Evolutionary conservation across 805 yeast genomes (phyloP).

Genomic region (Starmerella sirachaensis): DNA sequence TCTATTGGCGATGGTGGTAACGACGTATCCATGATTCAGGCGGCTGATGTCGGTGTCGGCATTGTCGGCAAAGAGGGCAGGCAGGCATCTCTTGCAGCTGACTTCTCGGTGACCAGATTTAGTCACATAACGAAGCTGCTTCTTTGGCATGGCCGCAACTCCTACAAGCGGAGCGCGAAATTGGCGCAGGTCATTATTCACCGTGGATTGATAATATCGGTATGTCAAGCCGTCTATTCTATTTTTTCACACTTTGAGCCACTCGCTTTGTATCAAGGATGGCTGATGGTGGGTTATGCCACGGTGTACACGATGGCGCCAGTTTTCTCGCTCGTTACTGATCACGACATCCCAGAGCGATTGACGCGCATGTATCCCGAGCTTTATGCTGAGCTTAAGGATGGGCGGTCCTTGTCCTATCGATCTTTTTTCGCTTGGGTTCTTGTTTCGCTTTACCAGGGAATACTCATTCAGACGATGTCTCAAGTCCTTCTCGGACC

Average conservation of each 20-base stretch:
- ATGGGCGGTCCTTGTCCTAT: conserved; percentile 76
- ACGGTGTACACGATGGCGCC: conserved; percentile 98
- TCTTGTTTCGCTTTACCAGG: conserved; percentile 80
- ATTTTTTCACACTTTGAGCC: conserved; percentile 84
- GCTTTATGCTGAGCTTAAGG: conserved; percentile 79
- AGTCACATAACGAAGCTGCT: conserved; percentile 75
- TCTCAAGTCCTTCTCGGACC: conserved; percentile 63
- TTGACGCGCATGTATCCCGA: conserved; percentile 89
- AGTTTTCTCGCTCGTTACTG: conserved; percentile 83
- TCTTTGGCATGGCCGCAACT: conserved; percentile 96
- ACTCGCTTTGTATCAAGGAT: conserved; percentile 85
- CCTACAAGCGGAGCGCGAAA: conserved; percentile 91
- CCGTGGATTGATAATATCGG: conserved; percentile 85
- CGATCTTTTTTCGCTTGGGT: conserved; percentile 88
- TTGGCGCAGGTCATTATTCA: conserved; percentile 93
- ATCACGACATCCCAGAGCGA: conserved; percentile 80
- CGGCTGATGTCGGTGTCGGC: conserved; percentile 98
- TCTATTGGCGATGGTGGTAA: conserved; percentile 99
- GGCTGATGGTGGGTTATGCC: conserved; percentile 97
- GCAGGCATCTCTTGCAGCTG: conserved; percentile 96
- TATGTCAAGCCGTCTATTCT: conserved; percentile 89
- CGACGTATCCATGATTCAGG: conserved; percentile 97
- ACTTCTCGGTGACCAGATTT: conserved; percentile 85
- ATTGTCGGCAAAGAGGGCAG: conserved; percentile 98
- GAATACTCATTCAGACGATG: conserved; percentile 67